Evolutionary conservation across 208 protist species (phyloP), one percentile per base, ranked within the genome.

Genomic region (Paratrypanosoma confusum): DNA sequence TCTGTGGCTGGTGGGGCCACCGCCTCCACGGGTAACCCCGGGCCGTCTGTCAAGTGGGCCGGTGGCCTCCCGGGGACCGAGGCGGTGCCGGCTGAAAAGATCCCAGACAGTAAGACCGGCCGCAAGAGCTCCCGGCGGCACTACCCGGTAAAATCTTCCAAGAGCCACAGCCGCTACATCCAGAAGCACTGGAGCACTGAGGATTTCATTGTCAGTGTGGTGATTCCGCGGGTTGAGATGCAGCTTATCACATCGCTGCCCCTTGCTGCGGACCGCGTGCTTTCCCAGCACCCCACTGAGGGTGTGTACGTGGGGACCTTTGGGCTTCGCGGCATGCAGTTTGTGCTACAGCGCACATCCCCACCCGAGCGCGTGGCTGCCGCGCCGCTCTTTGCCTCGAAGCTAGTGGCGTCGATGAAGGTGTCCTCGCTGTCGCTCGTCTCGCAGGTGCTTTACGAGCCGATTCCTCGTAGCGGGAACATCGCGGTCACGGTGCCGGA

Each of bases 151-250:
- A n/a, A n/a, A n/a, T n/a, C n/a, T n/a, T n/a, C n/a, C n/a, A 74
- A 65, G 39, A 91, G 82, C 44, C 62, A 56, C 7, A 67, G 39
- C 3, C 75, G 83, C 17, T 64, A 39, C 7, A 71, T 79, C 37
- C 79, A 88, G 63, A 88, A 84, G 56, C 74, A 65, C 7, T 92
- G 83, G 83, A 57, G 73, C 10, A 72, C 63, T 26, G 73, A 83
- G 48, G 72, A 75, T 35, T 61, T 54, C 34, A 76, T 92, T 31
- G 25, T 69, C n/a, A 86, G 73, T 32, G 50, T 75, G 3, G 33
- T 66, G 13, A 41, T 86, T 16, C 78, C 78, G 14, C 76, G 65
- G 8, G 46, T 86, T 4, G 74, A 88, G 65, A 39, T 75, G 27
- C 85, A 83, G 61, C 13, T 79, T 22, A 29, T 92, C 32, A 76